Evolutionary conservation across 495 filamentous ascomycete species (phyloP).

Genomic region (Penicillium subrubescens): DNA sequence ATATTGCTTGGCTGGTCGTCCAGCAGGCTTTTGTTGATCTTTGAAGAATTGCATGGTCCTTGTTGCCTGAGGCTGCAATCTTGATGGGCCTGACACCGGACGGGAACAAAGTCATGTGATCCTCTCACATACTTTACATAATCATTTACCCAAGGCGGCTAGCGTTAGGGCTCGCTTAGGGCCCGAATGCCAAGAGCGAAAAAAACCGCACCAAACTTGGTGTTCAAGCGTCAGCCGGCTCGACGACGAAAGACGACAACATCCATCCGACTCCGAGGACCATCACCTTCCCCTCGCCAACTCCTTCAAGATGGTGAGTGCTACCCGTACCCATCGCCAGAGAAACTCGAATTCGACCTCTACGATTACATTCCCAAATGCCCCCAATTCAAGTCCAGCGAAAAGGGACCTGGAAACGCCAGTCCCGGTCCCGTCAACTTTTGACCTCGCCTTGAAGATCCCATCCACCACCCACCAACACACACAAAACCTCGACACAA

Average conservation of each 20-base stretch:
- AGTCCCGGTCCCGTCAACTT: neutral
- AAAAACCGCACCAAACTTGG: conserved; percentile 46
- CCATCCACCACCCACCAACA: conserved; percentile 1
- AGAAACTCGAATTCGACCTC: conserved; percentile 10
- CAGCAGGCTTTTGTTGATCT: neutral
- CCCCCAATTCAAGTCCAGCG: conserved; percentile 5
- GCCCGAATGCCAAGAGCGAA: conserved; percentile 47
- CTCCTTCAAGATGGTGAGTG: conserved; percentile 60
- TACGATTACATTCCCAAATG: conserved; percentile 5
- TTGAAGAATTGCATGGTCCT: neutral
- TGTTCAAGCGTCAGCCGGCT: conserved; percentile 38
- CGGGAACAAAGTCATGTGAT: neutral
- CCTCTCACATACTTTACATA: neutral
- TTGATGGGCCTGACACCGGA: neutral
- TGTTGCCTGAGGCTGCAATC: neutral
- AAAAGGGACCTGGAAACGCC: neutral
- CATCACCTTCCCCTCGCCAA: conserved; percentile 50
- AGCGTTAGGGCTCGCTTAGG: conserved; percentile 55
- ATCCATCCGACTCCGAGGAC: conserved; percentile 51
- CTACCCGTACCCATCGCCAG: conserved; percentile 22
- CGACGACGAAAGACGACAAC: conserved; percentile 51
- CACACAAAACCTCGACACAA: neutral
- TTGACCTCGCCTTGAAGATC: conserved; percentile 3
- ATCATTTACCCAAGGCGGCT: conserved; percentile 23
- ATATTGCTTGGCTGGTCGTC: neutral